These are phyloP conservation scores for Candida stauntonica DNA, from an alignment of 805 yeast species.

Conservation along the genomic window DNA sequence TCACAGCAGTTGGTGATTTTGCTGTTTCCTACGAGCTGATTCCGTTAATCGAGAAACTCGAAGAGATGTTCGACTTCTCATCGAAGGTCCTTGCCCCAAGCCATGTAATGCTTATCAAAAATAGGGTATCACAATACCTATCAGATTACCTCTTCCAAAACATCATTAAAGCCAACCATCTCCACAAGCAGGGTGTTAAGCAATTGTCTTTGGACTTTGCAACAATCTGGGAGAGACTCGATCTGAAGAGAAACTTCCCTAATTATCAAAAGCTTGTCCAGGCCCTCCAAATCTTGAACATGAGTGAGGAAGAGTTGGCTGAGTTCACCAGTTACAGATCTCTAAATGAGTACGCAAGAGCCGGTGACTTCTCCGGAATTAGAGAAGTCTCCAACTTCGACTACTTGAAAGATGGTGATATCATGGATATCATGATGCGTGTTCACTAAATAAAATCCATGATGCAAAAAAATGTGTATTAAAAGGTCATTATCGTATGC, in stretches of 20 bases:
- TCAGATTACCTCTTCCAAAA: conserved; percentile 32
- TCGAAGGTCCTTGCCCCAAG: conserved; percentile 12
- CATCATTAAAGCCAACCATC: conserved; percentile 34
- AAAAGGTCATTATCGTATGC: conserved; percentile 9
- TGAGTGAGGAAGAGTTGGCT: conserved; percentile 25
- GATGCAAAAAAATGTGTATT: too few relatives aligned
- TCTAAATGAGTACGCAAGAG: conserved; percentile 28
- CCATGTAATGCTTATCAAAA: conserved; percentile 22
- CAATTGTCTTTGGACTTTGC: conserved; percentile 32
- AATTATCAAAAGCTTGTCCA: conserved; percentile 21
- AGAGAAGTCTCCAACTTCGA: conserved; percentile 20
- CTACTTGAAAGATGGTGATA: conserved; percentile 29
- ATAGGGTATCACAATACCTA: conserved; percentile 24
- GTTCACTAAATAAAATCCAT: too few relatives aligned
- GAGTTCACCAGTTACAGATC: conserved; percentile 16
- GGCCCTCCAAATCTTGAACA: conserved; percentile 25
- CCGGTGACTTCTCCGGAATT: conserved; percentile 26
- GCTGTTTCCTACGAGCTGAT: conserved; percentile 27
- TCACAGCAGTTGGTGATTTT: conserved; percentile 2
- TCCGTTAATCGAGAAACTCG: conserved; percentile 24
- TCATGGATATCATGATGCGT: conserved; percentile 35
- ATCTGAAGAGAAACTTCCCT: conserved; percentile 18
- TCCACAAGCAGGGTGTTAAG: conserved; percentile 29
- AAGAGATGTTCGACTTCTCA: conserved; percentile 21
- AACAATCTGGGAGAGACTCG: conserved; percentile 27